phyloP scores from a whole-genome alignment of 2,329 filamentous ascomycete genomes.

The Pseudogymnoascus pannorum region DNA sequence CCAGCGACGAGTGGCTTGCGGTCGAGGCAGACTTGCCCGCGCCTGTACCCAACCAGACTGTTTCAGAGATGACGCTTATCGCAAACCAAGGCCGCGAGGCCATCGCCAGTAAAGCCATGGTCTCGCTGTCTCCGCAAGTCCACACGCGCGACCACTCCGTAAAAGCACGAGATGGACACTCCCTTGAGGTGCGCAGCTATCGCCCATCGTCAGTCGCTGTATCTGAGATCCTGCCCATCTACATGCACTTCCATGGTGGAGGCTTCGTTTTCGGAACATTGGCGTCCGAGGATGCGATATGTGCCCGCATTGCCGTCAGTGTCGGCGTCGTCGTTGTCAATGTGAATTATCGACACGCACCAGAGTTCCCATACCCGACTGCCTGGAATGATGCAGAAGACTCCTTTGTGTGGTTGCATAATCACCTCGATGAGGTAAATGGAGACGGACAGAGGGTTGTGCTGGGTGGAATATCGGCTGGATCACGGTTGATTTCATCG shows the following conservation, averaged over 20 bases:
- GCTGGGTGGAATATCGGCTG: slow-evolving; percentile 43
- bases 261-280: slow-evolving; percentile 37
- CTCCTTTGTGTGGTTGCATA: slow-evolving; percentile 40
- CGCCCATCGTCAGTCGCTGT: slow-evolving; percentile 30
- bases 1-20: slow-evolving; percentile 38
- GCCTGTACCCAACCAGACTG: not conserved
- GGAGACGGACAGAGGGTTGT: slow-evolving; percentile 35
- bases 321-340: slow-evolving; percentile 36
- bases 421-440: slow-evolving; percentile 33
- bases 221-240: slow-evolving; percentile 28
- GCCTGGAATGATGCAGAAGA: not conserved
- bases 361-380: slow-evolving; percentile 32
- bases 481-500: slow-evolving; percentile 37
- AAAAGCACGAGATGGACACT: slow-evolving; percentile 37
- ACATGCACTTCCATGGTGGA: slow-evolving; percentile 30
- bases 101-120: not conserved
- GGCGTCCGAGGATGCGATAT: slow-evolving; percentile 33
- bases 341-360: slow-evolving; percentile 36
- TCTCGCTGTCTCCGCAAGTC: slow-evolving; percentile 22
- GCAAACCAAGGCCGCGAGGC: not conserved
- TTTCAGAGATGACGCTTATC: not conserved
- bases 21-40: slow-evolving; percentile 23
- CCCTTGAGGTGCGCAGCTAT: slow-evolving; percentile 41
- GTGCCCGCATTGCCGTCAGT: slow-evolving; percentile 33
- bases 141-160: slow-evolving; percentile 32